Evolutionary conservation across 345 rosid species (phyloP), one percentile per base, ranked within the genome.

Genomic region (Gossypium raimondii): DNA sequence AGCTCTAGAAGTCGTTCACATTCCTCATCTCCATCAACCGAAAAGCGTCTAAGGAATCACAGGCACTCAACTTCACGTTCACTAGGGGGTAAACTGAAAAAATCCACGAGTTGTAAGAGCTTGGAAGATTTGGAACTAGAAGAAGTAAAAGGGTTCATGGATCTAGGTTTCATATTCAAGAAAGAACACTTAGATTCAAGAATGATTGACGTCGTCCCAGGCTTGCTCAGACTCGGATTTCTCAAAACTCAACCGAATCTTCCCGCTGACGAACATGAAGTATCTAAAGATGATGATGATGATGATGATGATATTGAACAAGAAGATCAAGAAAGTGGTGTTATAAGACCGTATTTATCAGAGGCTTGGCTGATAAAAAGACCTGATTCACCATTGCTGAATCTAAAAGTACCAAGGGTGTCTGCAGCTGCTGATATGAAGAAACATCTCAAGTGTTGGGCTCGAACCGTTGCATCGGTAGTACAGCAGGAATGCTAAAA

Each of bases 91-190:
- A 76, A 44, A 24, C 78, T 82, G 20, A 72, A 73, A 67, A 84
- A 85, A 71, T 79, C 84, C 45, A 78, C 29, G 84, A 86, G 89
- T 59, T 82, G 79, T 75, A 80, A 81, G 78, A 88, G 80, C 80
- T 66, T 72, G 16, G 67, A 74, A 65, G 92, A 90, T 55, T 73
- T 89, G 24, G 94, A 89, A 74, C 83, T 89, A 67, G 89, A 89
- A 76, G 94, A 89, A 81, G 83, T 90, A 45, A 85, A 85, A 85
- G 92, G 90, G 82, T 86, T 88, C 64, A 79, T 88, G 88, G 90
- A 86, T 80, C 86, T 88, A 4, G 94, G 94, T 2, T 90, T 90
- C 64, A 74, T 27, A 16, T 90, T 90, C 87, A 77, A 86, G 75
- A 78, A 81, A 79, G 88, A 84, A 75, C 16, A 78, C 65, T n/a